A percentile compares a stretch with the other conserved stretches of the same genome.
phyloP scores from a whole-genome alignment of 768 basidiomycete species.

The Boletus tylopilopsis region DNA sequence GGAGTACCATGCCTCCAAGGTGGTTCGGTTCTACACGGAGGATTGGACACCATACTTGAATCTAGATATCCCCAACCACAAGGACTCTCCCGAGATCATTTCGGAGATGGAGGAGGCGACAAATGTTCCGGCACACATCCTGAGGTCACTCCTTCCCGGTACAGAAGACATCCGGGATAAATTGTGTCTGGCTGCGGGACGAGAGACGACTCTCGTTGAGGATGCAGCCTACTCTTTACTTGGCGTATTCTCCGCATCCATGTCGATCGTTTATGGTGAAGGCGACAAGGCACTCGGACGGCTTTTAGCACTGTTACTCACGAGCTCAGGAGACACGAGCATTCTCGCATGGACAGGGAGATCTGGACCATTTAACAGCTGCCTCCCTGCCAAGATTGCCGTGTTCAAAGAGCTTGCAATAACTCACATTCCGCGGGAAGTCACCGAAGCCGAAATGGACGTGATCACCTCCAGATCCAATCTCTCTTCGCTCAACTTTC shows the following conservation, averaged over 20 bases:
- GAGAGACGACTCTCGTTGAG: neutral
- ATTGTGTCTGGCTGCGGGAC: neutral
- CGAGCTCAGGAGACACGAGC: slow-evolving; percentile 2
- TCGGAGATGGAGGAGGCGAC: slow-evolving; percentile 7
- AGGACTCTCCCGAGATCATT: slow-evolving; percentile 1
- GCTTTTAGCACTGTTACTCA: neutral
- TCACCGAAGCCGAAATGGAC: neutral
- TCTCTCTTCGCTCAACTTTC: neutral
- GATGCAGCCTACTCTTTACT: slow-evolving; percentile 7
- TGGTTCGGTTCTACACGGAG: neutral
- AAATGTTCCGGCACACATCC: neutral
- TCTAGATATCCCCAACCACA: slow-evolving; percentile 2
- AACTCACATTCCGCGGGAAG: neutral
- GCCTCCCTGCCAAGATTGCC: neutral
- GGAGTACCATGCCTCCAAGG: slow-evolving; percentile 6
- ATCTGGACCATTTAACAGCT: neutral
- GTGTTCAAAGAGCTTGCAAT: neutral
- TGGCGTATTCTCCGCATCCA: neutral
- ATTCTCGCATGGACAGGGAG: slow-evolving; percentile 6
- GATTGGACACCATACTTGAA: slow-evolving; percentile 1
- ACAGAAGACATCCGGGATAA: slow-evolving; percentile 1
- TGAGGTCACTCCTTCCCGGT: neutral
- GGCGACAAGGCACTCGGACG: slow-evolving; percentile 1
- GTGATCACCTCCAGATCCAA: neutral
- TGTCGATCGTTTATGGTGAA: slow-evolving; percentile 3